Evolutionary conservation across 805 yeast species (phyloP), one percentile per base, ranked within the genome.

Genomic region (Lachancea thermotolerans): DNA sequence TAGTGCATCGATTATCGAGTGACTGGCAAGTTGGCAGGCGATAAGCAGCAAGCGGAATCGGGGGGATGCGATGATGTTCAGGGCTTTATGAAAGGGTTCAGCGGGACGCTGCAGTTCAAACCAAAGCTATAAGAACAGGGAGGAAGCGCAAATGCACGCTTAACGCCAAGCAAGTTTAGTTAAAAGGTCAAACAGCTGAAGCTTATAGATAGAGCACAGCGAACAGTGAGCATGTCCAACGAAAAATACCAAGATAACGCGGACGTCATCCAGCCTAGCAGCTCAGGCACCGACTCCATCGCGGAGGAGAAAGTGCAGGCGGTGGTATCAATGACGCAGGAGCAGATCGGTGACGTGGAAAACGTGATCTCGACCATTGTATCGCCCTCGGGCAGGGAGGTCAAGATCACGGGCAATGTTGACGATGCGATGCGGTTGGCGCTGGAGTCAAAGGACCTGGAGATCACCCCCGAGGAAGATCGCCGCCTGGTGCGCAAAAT

Each of bases 401-500:
- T 64, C n/a, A 36, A 48, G 8, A 39, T 60, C n/a, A 56, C 65
- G 17, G 67, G 67, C 9, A 71, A 69, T 48, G 74, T 68, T 16
- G 79, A 74, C 52, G 70, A 66, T 42, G 79, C 79, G 10, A 66
- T 74, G 73, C 49, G 55, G 34, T 52, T 68, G 38, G 75, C 73
- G 9, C 44, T 66, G 38, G 65, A 66, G 35, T 53, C 67, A 18
- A 62, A 59, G 42, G 60, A 48, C 12, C 45, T 68, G 14, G 55
- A 42, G 10, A 41, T 67, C 9, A 65, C 62, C 2, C 59, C 58
- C 37, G 65, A 58, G 51, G 65, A 58, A 42, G 71, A 64, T 39
- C 59, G 57, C 41, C 60, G 53, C 45, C 57, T 73, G 36, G 53
- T 67, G 49, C 55, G 78, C 54, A 81, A 79, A 54, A 72, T 78